These are phyloP conservation scores for Russula foetens DNA, from an alignment of 768 basidiomycete species.

Conservation along the genomic window DNA sequence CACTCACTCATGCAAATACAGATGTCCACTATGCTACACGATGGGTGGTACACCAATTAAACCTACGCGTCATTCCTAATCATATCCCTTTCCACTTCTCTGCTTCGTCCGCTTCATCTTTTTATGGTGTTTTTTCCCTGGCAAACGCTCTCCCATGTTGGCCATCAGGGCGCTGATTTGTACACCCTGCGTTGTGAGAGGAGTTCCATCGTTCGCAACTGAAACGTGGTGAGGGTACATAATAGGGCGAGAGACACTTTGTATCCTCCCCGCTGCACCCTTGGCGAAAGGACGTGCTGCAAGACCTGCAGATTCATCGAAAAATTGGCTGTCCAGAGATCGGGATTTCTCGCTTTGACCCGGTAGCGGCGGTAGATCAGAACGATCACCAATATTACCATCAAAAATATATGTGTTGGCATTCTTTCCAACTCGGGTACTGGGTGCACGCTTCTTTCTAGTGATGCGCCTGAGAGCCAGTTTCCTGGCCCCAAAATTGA, in stretches of 20 bases:
- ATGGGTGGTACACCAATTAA: neutral
- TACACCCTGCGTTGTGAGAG: constrained; percentile 37
- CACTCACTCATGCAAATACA: no score
- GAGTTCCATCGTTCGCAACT: constrained; percentile 73
- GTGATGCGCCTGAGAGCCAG: constrained; percentile 48
- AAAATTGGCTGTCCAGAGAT: constrained; percentile 79
- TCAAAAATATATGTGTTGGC: constrained; percentile 58
- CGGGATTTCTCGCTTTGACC: constrained; percentile 45
- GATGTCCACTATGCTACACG: no score
- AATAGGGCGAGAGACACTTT: constrained; percentile 53
- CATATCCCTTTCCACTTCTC: constrained; percentile 90
- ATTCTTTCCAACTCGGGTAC: constrained; percentile 74
- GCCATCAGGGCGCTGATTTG: constrained; percentile 37
- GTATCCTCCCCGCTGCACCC: constrained; percentile 46
- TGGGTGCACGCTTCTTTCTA: constrained; percentile 85
- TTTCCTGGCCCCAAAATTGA: constrained; percentile 67
- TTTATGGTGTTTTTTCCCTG: constrained; percentile 81
- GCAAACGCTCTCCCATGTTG: constrained; percentile 28
- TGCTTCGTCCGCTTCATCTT: constrained; percentile 76
- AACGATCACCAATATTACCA: constrained; percentile 9
- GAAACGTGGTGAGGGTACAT: constrained; percentile 80
- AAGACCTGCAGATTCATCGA: constrained; percentile 45
- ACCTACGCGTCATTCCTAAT: constrained; percentile 29
- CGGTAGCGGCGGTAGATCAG: neutral
- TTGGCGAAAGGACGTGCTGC: constrained; percentile 58